Evolutionary conservation across 2,329 filamentous ascomycete species (phyloP), one percentile per base, ranked within the genome.

Genomic region (Exophiala alcalophila): DNA sequence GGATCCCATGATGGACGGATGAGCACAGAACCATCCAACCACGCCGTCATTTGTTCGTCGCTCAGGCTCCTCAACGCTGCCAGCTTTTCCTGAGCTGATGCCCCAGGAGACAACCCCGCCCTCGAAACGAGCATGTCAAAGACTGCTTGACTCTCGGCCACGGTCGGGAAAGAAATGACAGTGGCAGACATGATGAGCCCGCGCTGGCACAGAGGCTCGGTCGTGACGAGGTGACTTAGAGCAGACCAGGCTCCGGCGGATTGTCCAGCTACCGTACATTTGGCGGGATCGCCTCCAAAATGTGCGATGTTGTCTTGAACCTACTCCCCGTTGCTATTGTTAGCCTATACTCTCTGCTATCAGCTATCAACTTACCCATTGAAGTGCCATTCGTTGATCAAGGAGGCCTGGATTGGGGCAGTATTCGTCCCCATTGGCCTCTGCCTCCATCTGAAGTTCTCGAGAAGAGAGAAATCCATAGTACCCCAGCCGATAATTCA

Each of bases 401-500:
- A 67, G 1, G 70, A 56, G 3, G 70, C 72, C 28, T 4, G 15
- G 18, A 21, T 40, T 45, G 4, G 42, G n/a, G 12, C 8, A 45
- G 12, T 15, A 15, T 4, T 9, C 18, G 20, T 45, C 29, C 18
- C 64, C 63, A 1, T 53, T 55, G 1, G 58, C 62, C 35, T 69
- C 62, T 0, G 68, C 69, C 21, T 45, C 45, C 7, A 12, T 15
- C 15, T 29, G 10, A 2, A 45, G 21, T 21, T 49, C 40, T 7
- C 21, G 14, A 10, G 40, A 44, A 36, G 5, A 6, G 3, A 45
- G 19, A 39, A 73, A 67, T 6, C 64, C 66, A 40, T 73, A 70
- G 12, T 69, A 64, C 30, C 68, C 69, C 8, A 70, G 57, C 7
- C 68, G 60, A 33, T 69, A 70, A 36, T 70, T 67, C 27, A 70